A percentile compares a stretch with the other conserved stretches of the same genome.
Conservation (phyloP, 1,284 basidiomycete species). For the Rhizopogon parksii region DNA sequence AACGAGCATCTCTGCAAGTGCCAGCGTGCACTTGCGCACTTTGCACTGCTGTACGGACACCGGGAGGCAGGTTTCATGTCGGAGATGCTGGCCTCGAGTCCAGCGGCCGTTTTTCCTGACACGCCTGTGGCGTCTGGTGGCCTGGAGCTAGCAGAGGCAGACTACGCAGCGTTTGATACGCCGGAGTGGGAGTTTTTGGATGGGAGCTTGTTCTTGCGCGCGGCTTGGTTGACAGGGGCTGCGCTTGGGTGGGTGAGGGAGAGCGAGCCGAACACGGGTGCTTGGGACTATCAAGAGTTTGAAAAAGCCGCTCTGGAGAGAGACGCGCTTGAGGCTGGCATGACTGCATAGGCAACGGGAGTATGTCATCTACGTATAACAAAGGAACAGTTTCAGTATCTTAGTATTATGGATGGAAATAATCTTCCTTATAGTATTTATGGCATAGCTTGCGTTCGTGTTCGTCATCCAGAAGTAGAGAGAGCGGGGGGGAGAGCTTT, state of each 20-base stretch:
- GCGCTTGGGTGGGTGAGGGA: conserved; percentile 49
- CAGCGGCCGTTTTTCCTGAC: neutral
- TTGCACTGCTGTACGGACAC: conserved; percentile 41
- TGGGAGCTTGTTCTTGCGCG: conserved; percentile 52
- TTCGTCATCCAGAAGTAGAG: too few species aligned
- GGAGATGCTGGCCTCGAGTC: conserved; percentile 10
- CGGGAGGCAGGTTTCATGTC: conserved; percentile 31
- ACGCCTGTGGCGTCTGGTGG: neutral
- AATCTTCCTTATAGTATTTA: too few species aligned
- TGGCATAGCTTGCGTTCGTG: too few species aligned
- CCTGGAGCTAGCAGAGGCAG: neutral
- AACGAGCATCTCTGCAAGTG: conserved; percentile 61
- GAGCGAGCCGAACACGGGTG: conserved; percentile 28
- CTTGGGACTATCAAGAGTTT: conserved; percentile 27
- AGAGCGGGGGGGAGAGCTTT: too few species aligned
- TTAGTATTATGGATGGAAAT: neutral
- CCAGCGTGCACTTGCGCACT: conserved; percentile 52
- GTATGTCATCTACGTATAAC: neutral
- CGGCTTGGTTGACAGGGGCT: conserved; percentile 43
- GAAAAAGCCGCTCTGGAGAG: conserved; percentile 18
- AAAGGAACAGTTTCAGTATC: neutral
- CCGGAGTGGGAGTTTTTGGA: conserved; percentile 41
- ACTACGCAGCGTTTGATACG: conserved; percentile 17
- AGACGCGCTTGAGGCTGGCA: conserved; percentile 17
- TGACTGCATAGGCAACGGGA: neutral